Evolutionary conservation across 2,329 filamentous ascomycete genomes (phyloP), one percentile per base, ranked within the genome.

Genomic region (Microdochium paspali): DNA sequence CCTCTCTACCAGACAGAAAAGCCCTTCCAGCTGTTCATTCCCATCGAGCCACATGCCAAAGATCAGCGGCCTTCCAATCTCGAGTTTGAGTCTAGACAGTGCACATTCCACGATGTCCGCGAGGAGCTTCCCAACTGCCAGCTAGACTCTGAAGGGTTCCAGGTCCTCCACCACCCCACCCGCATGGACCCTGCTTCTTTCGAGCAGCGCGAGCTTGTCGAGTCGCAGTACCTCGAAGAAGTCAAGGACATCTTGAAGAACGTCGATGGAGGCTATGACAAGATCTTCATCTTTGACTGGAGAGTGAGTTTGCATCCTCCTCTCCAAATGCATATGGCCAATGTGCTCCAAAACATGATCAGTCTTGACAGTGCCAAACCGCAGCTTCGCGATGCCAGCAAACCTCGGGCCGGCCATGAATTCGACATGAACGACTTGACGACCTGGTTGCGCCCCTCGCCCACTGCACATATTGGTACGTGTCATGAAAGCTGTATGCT

Each of bases 401-500:
- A n/a, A 21, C 44, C 44, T 4, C 13, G 44, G 4, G 30, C 28
- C 21, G 44, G 44, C 44, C 21, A 31, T 26, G 44, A 45, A 15
- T 45, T 45, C 30, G 44, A 45, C 28, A 45, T 45, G 44, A 45
- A 45, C 44, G 44, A 45, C 18, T 23, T 45, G 21, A 45, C 44
- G 4, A 45, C 25, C 13, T 45, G 44, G 44, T 26, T 45, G 21
- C 44, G 44, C 4, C 44, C 44, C 21, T 45, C 44, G 18, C 44
- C 44, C 10, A 45, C 24, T 20, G 44, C 30, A 9, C 44, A 45
- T 21, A 18, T 45, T 20, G 44, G 44, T 45, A 23, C 15, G 12
- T 26, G 13, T 45, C 24, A 32, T 20, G 15, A 40, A 21, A 18
- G 12, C 35, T 45, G 24, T 21, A 45, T 20, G 9, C 20, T n/a